These are phyloP conservation scores for Straminergon stramineum DNA, from an alignment of 225 moss, liverwort and hornwort species.

Conservation along the genomic window DNA sequence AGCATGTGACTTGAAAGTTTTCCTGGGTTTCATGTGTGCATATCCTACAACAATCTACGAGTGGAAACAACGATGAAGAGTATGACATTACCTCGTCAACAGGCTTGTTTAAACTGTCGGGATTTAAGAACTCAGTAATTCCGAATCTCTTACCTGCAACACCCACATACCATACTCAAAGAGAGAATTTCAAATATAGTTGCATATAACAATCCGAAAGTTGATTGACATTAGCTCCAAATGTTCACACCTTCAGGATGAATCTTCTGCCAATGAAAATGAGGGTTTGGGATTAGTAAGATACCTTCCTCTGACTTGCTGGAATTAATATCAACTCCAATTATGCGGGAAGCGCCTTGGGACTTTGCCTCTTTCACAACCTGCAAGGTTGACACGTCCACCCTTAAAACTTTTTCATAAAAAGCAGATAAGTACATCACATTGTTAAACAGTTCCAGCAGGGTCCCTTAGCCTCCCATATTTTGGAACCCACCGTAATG, in stretches of 20 bases:
- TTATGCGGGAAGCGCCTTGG: conserved; percentile 74
- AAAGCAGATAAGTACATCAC: background rate
- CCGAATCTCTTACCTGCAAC: conserved; percentile 62
- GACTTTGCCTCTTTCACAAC: conserved; percentile 72
- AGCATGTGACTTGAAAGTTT: background rate
- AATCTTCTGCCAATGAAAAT: background rate
- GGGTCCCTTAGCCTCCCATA: background rate
- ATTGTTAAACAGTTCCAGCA: background rate
- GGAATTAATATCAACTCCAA: conserved; percentile 60
- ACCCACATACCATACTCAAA: background rate
- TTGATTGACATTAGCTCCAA: background rate
- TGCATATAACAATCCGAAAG: background rate
- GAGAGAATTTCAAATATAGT: background rate
- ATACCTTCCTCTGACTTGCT: conserved; percentile 60
- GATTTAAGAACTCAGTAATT: conserved; percentile 76
- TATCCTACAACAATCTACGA: background rate
- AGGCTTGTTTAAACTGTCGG: conserved; percentile 36
- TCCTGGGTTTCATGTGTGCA: background rate
- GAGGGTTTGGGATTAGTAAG: background rate
- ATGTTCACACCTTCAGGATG: background rate
- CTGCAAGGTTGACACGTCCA: conserved; percentile 16
- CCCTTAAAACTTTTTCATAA: background rate
- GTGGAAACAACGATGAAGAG: background rate
- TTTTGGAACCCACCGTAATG: background rate
- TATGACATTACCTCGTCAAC: conserved; percentile 49